Evolutionary conservation across 768 basidiomycete species (phyloP), one percentile per base, ranked within the genome.

Genomic region (Candolleomyces efflorescens): DNA sequence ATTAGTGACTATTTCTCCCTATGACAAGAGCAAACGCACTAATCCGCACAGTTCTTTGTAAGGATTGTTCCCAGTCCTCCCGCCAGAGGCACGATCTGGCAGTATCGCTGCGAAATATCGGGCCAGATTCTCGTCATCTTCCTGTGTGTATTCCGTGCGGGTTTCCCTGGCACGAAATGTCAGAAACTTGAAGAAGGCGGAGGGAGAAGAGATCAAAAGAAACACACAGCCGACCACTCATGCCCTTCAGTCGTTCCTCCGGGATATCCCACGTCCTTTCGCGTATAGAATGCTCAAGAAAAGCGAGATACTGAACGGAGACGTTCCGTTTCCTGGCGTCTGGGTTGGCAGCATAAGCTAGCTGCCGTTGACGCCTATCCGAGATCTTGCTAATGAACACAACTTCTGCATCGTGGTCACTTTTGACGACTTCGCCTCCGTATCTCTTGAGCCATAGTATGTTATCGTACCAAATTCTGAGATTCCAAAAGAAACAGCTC

Each of bases 41-140:
- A 69, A 58, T 1, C 43, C 11, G 20, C 69, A 60, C 20, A 82
- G 63, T 0, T 62, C 55, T 7, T 65, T 56, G 62, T 76, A 82
- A 1, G 80, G 41, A 7, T 54, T 64, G 4, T 71, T 51, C 0
- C 78, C 77, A 1, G 48, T 43, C n/a, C 79, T 72, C 15, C 81
- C 81, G 2, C 80, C 80, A 18, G 63, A 58, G 0, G 52, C 56
- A 38, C 63, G 59, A n/a, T 75, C 59, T 13, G 78, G 79, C 5
- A 76, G 66, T 17, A 56, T 58, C 22, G 59, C 59, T 9, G 79
- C 75, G 4, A 81, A 54, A 44, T 72, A 79, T 13, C 63, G 50
- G 26, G 67, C 69, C n/a, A 82, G 59, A 6, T 73, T 55, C 3
- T 69, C 48, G 27, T 78, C 78, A 32, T 82, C 79, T 13, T 72